Base-by-base conservation (phyloP, 1,284 basidiomycete genomes). In the Moesziomyces aphidis region DNA sequence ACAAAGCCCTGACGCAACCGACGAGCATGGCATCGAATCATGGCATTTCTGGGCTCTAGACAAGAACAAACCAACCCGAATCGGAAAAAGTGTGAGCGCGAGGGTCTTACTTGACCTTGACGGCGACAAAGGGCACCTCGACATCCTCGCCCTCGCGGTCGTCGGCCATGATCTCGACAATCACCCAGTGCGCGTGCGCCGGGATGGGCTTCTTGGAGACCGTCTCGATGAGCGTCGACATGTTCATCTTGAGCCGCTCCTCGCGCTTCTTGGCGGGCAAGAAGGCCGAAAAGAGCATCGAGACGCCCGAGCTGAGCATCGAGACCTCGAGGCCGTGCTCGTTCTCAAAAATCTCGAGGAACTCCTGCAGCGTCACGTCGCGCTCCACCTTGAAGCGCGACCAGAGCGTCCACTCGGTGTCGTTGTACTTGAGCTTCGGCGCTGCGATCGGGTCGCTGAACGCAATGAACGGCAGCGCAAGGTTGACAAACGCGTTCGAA, bases 371-470 rank as follows among this genome's bases (percentile, higher is more conserved):
- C 13, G 94, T 94, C 10, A 95, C 92, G 86, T 99, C 91, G 80
- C 91, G 90, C 78, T 90, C 89, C 86, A 99, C 93, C 86, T 95
- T 92, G 87, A 99, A 95, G 52, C 80, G 74, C 48, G 97, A 95
- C 97, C 97, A 99, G 39, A 99, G 89, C 4, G 97, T 99, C 96
- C 97, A 99, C 78, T 97, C 94, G 88, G 87, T 76, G 90, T 91
- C 85, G 67, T 83, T 74, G 66, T 85, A 86, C 69, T 79, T 82
- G 59, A 78, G 61, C 70, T 78, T 78, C 31, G 73, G 72, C n/a
- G 96, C 94, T 4, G 91, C 91, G 74, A 99, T 94, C 22, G 97
- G 97, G 83, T 99, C 97, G 2, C 95, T 97, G 88, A 99, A 99
- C 24, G 95, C 97, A 83, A 99, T 97, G 91, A 99, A 99, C 4